Percentiles rank a stretch among this genome's conserved stretches.
These are phyloP conservation scores for Coniochaeta sp. DNA, from an alignment of 2,329 filamentous ascomycete genomes.

Conservation along the genomic window DNA sequence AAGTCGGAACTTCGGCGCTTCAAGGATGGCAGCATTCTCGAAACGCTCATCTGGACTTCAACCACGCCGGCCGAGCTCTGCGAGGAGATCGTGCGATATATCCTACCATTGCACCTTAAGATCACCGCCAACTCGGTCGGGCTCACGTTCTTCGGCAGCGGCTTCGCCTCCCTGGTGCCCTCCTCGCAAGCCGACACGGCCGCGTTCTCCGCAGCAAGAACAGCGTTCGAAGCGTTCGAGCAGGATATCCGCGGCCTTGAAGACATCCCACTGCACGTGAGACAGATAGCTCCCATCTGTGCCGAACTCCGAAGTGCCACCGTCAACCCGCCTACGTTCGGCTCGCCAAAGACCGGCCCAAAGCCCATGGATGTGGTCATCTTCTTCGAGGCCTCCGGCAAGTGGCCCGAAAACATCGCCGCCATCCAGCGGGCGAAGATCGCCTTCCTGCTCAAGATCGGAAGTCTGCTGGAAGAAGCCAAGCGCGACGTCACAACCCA, in stretches of 20 bases:
- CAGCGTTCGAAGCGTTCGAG: conserved; percentile 67
- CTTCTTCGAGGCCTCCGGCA: conserved; percentile 86
- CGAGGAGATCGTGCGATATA: conserved; percentile 70
- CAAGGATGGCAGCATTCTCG: conserved; percentile 88
- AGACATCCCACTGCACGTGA: conserved; percentile 78
- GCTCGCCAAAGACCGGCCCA: conserved; percentile 34
- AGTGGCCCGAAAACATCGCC: conserved; percentile 87
- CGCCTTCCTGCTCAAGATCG: conserved; percentile 76
- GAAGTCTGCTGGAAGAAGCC: conserved; percentile 57
- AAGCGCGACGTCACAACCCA: conserved; percentile 54
- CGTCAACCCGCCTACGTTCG: conserved; percentile 41
- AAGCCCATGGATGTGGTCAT: conserved; percentile 70
- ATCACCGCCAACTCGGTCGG: conserved; percentile 41
- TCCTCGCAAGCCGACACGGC: conserved; percentile 40
- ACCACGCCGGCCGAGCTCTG: conserved; percentile 58
- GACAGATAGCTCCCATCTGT: conserved; percentile 69
- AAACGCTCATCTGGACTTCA: conserved; percentile 81
- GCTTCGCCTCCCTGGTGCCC: conserved; percentile 40
- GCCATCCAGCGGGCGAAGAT: conserved; percentile 93
- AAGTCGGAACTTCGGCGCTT: conserved; percentile 90
- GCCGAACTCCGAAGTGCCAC: conserved; percentile 70
- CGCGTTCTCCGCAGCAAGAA: conserved; percentile 61
- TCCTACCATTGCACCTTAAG: conserved; percentile 63
- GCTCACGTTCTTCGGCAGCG: conserved; percentile 42
- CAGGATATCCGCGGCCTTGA: conserved; percentile 70